Evolutionary conservation across 208 protist genomes (phyloP).

Genomic region (Histomonas meleagridis): DNA sequence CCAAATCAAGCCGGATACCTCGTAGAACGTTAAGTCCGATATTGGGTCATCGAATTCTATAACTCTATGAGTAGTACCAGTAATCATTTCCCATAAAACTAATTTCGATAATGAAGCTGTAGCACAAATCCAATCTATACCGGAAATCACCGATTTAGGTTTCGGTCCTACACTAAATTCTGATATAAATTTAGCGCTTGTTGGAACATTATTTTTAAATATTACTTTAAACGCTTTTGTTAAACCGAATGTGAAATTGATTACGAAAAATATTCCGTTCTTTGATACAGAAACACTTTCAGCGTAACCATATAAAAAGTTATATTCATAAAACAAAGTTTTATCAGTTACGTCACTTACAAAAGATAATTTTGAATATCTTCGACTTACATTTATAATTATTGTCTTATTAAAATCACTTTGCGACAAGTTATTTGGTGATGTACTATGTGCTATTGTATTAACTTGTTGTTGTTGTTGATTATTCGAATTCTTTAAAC

Average conservation of each 20-base stretch:
- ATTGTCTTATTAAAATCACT: not conserved
- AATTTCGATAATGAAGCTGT: not conserved
- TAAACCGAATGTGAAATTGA: conserved; percentile 2
- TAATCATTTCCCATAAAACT: conserved; percentile 18
- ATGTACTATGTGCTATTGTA: not conserved
- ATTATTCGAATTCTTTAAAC: not conserved
- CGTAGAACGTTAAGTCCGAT: not conserved
- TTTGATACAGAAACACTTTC: not conserved
- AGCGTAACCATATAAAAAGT: not conserved
- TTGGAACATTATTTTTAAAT: not conserved
- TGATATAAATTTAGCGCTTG: not conserved
- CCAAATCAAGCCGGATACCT: not conserved
- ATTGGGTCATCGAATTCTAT: not conserved
- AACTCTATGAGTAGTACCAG: not conserved
- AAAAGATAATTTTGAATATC: not conserved
- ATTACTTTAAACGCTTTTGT: not conserved
- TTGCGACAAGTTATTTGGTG: not conserved
- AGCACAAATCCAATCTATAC: not conserved
- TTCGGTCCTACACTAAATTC: not conserved
- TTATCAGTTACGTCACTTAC: not conserved
- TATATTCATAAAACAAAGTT: not conserved
- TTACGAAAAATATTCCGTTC: not conserved
- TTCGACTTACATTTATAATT: not conserved
- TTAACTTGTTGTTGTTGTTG: not conserved
- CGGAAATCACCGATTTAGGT: not conserved